Evolutionary conservation across 495 filamentous ascomycete genomes (phyloP).

Genomic region (Cladorrhinum samala): DNA sequence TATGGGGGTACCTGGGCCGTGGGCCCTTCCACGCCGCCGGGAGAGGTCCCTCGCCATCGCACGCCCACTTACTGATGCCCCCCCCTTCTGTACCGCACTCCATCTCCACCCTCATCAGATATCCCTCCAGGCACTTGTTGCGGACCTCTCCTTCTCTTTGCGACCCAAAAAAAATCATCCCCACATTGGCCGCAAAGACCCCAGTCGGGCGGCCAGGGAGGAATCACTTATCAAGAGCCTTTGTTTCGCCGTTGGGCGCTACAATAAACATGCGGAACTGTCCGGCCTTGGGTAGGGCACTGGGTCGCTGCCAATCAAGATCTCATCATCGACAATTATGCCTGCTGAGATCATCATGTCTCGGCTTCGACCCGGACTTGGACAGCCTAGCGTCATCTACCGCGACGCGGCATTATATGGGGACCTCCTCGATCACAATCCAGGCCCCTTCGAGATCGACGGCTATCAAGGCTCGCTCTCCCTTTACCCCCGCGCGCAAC

Average conservation of each 20-base stretch:
- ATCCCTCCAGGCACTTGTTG: neutral
- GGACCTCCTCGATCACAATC: neutral
- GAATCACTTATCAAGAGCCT: neutral
- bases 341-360: slow-evolving; percentile 5
- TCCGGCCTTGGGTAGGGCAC: slow-evolving; percentile 7
- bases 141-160: neutral
- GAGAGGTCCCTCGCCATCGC: slow-evolving; percentile 2
- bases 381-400: neutral
- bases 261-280: slow-evolving; percentile 9
- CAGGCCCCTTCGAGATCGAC: neutral
- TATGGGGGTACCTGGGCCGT: slow-evolving; percentile 7
- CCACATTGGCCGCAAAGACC: neutral
- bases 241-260: slow-evolving; percentile 1
- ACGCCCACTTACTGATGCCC: neutral
- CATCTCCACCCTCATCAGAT: neutral
- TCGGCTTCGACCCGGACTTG: slow-evolving; percentile 1
- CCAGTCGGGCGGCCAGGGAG: neutral
- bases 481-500: slow-evolving; percentile 2
- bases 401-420: slow-evolving; percentile 3
- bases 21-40: neutral
- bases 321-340: slow-evolving; percentile 8
- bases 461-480: neutral
- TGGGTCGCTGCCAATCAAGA: neutral
- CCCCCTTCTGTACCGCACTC: neutral
- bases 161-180: neutral